Evolutionary conservation across 805 yeast species (phyloP).

Genomic region (Candida ovalis): DNA sequence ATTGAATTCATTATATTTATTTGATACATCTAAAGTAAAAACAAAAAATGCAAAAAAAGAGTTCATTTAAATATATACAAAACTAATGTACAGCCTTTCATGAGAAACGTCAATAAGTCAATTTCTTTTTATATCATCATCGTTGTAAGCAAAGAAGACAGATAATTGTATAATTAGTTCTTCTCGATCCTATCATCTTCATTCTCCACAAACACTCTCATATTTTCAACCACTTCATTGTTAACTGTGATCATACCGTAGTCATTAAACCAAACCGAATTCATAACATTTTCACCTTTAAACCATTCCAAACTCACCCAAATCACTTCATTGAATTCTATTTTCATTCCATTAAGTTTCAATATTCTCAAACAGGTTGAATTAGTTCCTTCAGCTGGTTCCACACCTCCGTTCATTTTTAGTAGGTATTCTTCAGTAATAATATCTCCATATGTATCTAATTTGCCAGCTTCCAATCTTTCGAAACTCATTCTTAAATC

Average conservation of each 20-base stretch:
- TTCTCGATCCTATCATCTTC: background rate
- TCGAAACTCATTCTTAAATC: constrained; percentile 48
- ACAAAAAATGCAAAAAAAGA: background rate
- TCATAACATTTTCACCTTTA: background rate
- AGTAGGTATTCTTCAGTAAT: constrained; percentile 26
- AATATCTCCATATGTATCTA: constrained; percentile 38
- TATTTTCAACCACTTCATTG: constrained; percentile 19
- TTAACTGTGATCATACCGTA: constrained; percentile 17
- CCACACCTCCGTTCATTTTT: background rate
- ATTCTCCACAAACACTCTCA: constrained; percentile 11
- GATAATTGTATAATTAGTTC: background rate
- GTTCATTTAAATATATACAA: background rate
- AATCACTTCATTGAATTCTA: constrained; percentile 14
- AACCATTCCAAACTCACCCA: constrained; percentile 23
- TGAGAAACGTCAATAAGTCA: background rate
- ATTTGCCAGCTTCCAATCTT: constrained; percentile 33
- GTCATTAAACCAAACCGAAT: constrained; percentile 7
- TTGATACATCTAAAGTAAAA: background rate
- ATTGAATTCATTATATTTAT: too few relatives aligned
- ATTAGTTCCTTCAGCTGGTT: background rate
- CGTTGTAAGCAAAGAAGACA: background rate
- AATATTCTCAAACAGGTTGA: constrained; percentile 16
- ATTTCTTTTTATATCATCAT: too few relatives aligned
- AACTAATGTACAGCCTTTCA: background rate
- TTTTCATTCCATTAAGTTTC: constrained; percentile 24